Evolutionary conservation across 331 rosid species (phyloP).

Genomic region (Acacia concinna): DNA sequence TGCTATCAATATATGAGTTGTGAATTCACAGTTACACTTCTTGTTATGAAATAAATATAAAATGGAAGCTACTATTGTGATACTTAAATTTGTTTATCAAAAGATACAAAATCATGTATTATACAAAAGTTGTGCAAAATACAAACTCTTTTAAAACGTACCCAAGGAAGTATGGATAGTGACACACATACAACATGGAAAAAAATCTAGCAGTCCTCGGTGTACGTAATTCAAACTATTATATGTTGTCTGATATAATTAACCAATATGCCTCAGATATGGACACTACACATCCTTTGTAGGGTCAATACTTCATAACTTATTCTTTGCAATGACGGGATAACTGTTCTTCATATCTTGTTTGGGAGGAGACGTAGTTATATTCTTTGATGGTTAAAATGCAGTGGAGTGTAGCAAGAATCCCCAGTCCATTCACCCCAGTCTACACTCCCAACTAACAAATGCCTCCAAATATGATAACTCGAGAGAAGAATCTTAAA

Average conservation of each 20-base stretch:
- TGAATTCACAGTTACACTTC: not conserved
- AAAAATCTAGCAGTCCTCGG: not conserved
- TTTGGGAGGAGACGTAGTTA: not conserved
- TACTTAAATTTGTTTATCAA: not conserved
- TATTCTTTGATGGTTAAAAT: not conserved
- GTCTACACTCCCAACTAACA: not conserved
- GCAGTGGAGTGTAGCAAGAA: not conserved
- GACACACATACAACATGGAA: not conserved
- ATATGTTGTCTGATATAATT: not conserved
- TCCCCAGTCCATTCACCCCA: not conserved
- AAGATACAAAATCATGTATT: not conserved
- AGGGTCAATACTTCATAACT: not conserved
- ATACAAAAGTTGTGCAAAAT: not conserved
- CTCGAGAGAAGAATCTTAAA: too few species aligned
- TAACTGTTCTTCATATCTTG: not conserved
- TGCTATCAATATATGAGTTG: not conserved
- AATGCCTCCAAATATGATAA: not conserved
- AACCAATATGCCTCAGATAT: not conserved
- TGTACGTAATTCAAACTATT: not conserved
- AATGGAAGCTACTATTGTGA: not conserved
- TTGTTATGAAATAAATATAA: not conserved
- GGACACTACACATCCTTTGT: not conserved
- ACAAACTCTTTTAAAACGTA: not conserved
- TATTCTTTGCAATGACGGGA: not conserved
- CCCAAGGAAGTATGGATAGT: not conserved